A percentile compares a stretch with the other conserved stretches of the same genome.
These are phyloP conservation scores for Scenedesmus sp. DNA, from an alignment of 163 green algal genomes.

Conservation along the genomic window DNA sequence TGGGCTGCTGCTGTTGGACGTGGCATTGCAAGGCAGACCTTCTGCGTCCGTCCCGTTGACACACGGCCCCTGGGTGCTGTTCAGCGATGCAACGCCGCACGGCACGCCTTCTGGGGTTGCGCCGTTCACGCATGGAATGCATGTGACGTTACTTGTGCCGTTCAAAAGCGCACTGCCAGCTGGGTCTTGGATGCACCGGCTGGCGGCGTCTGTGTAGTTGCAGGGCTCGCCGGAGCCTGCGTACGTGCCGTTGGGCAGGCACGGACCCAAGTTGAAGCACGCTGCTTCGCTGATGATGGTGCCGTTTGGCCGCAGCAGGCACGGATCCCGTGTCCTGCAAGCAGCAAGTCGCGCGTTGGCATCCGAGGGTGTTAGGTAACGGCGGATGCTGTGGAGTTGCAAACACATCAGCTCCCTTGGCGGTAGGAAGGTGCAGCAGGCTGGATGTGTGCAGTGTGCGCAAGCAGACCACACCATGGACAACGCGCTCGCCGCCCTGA, in stretches of 20 bases:
- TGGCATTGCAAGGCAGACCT: background rate
- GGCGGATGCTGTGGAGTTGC: no score
- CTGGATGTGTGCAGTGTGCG: no score
- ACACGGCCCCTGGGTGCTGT: background rate
- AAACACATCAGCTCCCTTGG: no score
- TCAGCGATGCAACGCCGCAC: background rate
- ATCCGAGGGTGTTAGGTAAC: no score
- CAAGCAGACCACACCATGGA: no score
- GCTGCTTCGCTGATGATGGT: background rate
- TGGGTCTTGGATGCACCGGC: background rate
- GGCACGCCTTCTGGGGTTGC: background rate
- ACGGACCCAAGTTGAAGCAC: background rate
- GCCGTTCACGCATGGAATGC: background rate
- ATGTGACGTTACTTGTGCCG: constrained; percentile 3
- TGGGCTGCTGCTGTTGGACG: background rate
- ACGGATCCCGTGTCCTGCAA: background rate
- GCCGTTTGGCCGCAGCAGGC: background rate
- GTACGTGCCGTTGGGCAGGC: background rate
- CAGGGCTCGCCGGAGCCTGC: background rate
- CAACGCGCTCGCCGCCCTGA: no score
- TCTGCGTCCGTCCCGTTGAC: background rate
- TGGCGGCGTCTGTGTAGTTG: background rate
- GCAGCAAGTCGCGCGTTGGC: background rate
- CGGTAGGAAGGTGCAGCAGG: no score
- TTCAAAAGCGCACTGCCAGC: background rate